These are phyloP conservation scores for Zalerion maritima DNA, from an alignment of 495 filamentous ascomycete genomes.

Conservation along the genomic window DNA sequence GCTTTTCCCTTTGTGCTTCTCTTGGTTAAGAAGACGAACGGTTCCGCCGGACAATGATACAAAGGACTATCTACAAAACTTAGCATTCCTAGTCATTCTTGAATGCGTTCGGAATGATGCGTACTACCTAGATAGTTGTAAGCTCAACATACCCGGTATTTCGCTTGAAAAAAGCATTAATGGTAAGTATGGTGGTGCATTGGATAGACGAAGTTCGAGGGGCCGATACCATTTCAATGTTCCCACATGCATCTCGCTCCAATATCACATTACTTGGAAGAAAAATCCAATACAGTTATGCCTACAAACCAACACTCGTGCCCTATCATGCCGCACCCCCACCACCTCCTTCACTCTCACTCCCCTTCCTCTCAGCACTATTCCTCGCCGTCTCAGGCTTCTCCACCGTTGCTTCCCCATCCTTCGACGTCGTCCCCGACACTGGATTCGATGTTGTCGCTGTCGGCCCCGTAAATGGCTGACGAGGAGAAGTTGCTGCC, in stretches of 20 bases:
- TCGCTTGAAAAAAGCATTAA: no score
- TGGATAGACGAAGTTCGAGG: background rate
- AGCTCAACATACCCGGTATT: no score
- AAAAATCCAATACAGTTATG: background rate
- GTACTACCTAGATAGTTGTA: no score
- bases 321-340: background rate
- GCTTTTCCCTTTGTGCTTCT: no score
- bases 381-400: background rate
- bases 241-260: slow-evolving; percentile 1
- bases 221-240: slow-evolving; percentile 4
- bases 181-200: background rate
- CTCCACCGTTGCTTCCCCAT: background rate
- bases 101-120: no score
- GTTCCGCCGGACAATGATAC: no score
- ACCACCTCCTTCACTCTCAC: background rate
- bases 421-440: background rate
- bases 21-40: no score
- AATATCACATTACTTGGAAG: slow-evolving; percentile 2
- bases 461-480: no score
- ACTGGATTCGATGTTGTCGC: slow-evolving; percentile 2
- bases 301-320: background rate
- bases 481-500: no score
- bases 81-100: no score
- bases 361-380: background rate
- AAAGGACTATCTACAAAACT: no score